A percentile compares a stretch with the other conserved stretches of the same genome.
Conservation (phyloP, 345 rosid species). For the Euphorbia pulcherrima region DNA sequence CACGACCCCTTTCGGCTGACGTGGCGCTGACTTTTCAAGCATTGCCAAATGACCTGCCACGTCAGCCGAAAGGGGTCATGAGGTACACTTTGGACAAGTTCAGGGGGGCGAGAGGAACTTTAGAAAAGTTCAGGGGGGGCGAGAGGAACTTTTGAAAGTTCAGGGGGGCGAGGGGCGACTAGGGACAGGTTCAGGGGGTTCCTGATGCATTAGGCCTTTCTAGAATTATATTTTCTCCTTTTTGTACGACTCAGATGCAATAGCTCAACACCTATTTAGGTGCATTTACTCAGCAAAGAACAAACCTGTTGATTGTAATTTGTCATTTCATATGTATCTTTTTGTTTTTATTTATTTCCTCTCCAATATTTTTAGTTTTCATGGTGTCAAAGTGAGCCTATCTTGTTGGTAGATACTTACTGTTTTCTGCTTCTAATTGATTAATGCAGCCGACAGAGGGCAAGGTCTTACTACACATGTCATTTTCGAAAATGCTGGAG, state of each 20-base stretch:
- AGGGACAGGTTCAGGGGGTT: no score
- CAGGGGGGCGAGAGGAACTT: no score
- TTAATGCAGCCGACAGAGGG: slow-evolving; percentile 61
- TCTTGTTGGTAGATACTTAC: slow-evolving; percentile 1
- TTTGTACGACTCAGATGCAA: not conserved
- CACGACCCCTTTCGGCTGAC: no score
- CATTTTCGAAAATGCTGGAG: slow-evolving; percentile 67
- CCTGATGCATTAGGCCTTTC: no score
- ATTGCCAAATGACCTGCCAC: no score
- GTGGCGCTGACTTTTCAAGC: no score
- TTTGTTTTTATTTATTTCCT: not conserved
- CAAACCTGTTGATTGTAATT: not conserved
- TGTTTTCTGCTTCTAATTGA: slow-evolving; percentile 3
- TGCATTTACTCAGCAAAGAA: not conserved
- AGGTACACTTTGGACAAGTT: no score
- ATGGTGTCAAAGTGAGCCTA: not conserved
- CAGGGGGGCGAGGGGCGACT: no score
- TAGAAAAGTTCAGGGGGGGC: no score
- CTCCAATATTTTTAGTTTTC: not conserved
- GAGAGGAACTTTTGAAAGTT: no score
- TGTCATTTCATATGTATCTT: not conserved
- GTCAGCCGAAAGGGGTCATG: no score
- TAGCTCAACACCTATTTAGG: not conserved
- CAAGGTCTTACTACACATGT: slow-evolving; percentile 76
- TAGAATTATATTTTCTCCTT: not conserved